Percentiles rank a stretch among this genome's conserved stretches.
These are phyloP conservation scores for Zea mays DNA, from an alignment of 176 grass and related monocot genomes.

Conservation along the genomic window Zm-B73-REFERENCE-NAM-5.0 NC_050101.1:6829001-6829500, in stretches of 20 bases:
- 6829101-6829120: too few relatives aligned
- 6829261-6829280: conserved; percentile 91
- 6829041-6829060: conserved; percentile 81
- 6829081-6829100: too few relatives aligned
- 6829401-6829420: conserved; percentile 29
- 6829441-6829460: conserved; percentile 88
- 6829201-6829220: conserved; percentile 93
- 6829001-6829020: conserved; percentile 54
- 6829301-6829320: conserved; percentile 16
- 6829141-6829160: conserved; percentile 49
- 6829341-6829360: conserved; percentile 43
- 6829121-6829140: too few relatives aligned
- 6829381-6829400: conserved; percentile 81
- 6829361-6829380: conserved; percentile 93
- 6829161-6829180: conserved; percentile 89
- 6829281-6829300: conserved; percentile 43
- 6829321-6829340: conserved; percentile 37
- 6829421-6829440: conserved; percentile 97
- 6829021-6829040: conserved; percentile 74
- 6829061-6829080: conserved; percentile 97
- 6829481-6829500: conserved; percentile 88
- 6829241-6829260: conserved; percentile 99
- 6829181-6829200: conserved; percentile 76
- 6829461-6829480: conserved; percentile 96
- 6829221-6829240: conserved; percentile 26